phyloP scores from a whole-genome alignment of 345 rosid species.

The Pseudoturritis turrita region DNA sequence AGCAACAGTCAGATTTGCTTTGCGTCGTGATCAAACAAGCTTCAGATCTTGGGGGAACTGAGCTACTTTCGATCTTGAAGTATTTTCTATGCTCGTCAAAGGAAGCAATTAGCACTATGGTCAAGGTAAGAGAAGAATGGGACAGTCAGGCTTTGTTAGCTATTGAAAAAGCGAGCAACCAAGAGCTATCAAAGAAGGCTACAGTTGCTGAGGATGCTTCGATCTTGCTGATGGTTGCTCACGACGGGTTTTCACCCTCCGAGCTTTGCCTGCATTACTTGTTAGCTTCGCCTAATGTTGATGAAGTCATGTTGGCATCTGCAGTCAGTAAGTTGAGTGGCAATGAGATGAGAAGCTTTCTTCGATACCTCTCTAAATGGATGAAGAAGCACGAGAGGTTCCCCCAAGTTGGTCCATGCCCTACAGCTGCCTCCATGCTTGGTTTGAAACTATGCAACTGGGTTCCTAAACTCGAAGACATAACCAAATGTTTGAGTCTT shows the following conservation, averaged over 20 bases:
- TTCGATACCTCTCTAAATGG: constrained; percentile 70
- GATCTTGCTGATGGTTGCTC: constrained; percentile 74
- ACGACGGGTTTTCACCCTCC: constrained; percentile 59
- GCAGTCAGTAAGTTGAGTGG: constrained; percentile 56
- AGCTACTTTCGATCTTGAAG: constrained; percentile 60
- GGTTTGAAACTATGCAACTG: constrained; percentile 64
- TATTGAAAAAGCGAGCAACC: constrained; percentile 41
- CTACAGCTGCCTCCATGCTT: constrained; percentile 45
- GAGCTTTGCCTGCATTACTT: constrained; percentile 84
- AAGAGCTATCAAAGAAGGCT: constrained; percentile 30
- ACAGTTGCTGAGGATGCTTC: constrained; percentile 62
- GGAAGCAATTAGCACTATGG: constrained; percentile 53
- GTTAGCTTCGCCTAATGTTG: constrained; percentile 46
- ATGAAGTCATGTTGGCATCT: constrained; percentile 60
- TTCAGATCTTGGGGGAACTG: constrained; percentile 56
- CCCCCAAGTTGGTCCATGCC: constrained; percentile 75
- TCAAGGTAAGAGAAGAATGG: constrained; percentile 65
- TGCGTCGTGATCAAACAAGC: constrained; percentile 58
- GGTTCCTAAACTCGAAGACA: constrained; percentile 72
- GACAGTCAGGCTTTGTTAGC: constrained; percentile 61
- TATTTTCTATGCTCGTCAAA: constrained; percentile 68
- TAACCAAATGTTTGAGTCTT: constrained; percentile 53
- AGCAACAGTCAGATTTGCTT: constrained; percentile 66
- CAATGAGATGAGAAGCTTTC: constrained; percentile 58
- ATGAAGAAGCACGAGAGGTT: constrained; percentile 72